Conservation (phyloP, 2,329 filamentous ascomycete species). For the Diaporthe batatas region DNA sequence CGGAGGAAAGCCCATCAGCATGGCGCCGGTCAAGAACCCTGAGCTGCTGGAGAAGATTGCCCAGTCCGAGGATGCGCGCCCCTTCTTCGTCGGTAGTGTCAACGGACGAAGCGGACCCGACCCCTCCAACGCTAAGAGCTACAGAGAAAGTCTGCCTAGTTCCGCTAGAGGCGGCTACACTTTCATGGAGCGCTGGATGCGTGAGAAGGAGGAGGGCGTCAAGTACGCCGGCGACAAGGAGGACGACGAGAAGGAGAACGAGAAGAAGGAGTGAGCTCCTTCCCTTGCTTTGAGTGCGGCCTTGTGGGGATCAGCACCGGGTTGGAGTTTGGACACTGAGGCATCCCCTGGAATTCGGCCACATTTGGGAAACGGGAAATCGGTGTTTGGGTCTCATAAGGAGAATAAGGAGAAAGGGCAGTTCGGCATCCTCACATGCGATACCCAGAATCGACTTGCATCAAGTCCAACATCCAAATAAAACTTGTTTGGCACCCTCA, state of each 20-base stretch:
- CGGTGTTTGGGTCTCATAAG: constrained; percentile 12
- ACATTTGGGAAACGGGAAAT: constrained; percentile 16
- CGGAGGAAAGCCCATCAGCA: constrained; percentile 54
- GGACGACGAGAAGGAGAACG: neutral
- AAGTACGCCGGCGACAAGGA: constrained; percentile 40
- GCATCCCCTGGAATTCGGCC: constrained; percentile 7
- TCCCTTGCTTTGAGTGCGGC: neutral
- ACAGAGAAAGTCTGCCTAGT: constrained; percentile 46
- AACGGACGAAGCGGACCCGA: constrained; percentile 50
- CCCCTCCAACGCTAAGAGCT: constrained; percentile 48
- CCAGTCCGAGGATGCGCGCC: constrained; percentile 52
- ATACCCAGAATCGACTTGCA: constrained; percentile 33
- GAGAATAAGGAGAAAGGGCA: constrained; percentile 4
- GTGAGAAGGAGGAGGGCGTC: constrained; percentile 37
- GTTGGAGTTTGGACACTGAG: constrained; percentile 12
- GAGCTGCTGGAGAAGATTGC: constrained; percentile 50
- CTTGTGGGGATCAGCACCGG: neutral
- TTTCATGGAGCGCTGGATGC: constrained; percentile 48
- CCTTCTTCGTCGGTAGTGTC: constrained; percentile 58
- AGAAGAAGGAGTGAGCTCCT: constrained; percentile 27
- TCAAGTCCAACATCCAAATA: neutral
- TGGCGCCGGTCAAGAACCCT: constrained; percentile 36
- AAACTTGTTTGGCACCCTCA: neutral
- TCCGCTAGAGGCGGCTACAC: constrained; percentile 48
- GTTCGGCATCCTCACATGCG: constrained; percentile 33